Percentiles rank a stretch among this genome's conserved stretches.
Evolutionary conservation across 495 filamentous ascomycete species (phyloP).

Genomic region (Aspergillus avenaceus): DNA sequence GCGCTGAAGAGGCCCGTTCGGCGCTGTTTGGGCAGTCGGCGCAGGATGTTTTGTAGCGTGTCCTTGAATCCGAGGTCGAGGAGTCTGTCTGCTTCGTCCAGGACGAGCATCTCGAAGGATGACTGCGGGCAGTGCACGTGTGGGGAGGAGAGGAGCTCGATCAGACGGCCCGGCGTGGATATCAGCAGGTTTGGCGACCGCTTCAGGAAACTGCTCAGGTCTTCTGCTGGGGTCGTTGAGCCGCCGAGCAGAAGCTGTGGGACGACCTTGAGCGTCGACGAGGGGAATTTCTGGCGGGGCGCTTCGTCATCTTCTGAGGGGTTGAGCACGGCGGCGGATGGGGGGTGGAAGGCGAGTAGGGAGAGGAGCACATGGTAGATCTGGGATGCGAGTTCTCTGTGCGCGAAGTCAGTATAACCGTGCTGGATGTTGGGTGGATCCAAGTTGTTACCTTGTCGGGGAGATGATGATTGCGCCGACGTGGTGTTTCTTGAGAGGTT

Average conservation of each 20-base stretch:
- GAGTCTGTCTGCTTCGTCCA: slow-evolving; percentile 92
- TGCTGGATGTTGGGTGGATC: neutral
- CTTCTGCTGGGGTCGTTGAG: slow-evolving; percentile 74
- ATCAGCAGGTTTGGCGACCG: slow-evolving; percentile 81
- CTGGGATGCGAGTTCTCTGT: slow-evolving; percentile 81
- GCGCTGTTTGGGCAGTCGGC: slow-evolving; percentile 83
- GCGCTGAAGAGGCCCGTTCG: slow-evolving; percentile 93
- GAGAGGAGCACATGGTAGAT: slow-evolving; percentile 79
- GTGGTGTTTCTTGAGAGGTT: slow-evolving; percentile 81
- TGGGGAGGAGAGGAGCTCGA: slow-evolving; percentile 84
- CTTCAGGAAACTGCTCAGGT: slow-evolving; percentile 75
- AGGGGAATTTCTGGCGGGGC: slow-evolving; percentile 45
- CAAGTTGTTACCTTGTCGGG: slow-evolving; percentile 60
- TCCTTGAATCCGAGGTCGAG: slow-evolving; percentile 95
- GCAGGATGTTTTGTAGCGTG: slow-evolving; percentile 79
- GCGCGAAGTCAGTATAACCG: slow-evolving; percentile 5
- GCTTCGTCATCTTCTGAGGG: slow-evolving; percentile 49
- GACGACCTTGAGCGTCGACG: slow-evolving; percentile 55
- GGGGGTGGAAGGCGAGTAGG: slow-evolving; percentile 75
- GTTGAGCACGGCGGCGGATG: slow-evolving; percentile 63
- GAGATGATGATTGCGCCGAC: slow-evolving; percentile 87
- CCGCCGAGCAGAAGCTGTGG: slow-evolving; percentile 91
- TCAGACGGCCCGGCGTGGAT: slow-evolving; percentile 80
- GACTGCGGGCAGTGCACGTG: slow-evolving; percentile 87
- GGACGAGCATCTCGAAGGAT: slow-evolving; percentile 81